These are phyloP conservation scores for Starmera pachycereana DNA, from an alignment of 805 yeast species.

Conservation along the genomic window DNA sequence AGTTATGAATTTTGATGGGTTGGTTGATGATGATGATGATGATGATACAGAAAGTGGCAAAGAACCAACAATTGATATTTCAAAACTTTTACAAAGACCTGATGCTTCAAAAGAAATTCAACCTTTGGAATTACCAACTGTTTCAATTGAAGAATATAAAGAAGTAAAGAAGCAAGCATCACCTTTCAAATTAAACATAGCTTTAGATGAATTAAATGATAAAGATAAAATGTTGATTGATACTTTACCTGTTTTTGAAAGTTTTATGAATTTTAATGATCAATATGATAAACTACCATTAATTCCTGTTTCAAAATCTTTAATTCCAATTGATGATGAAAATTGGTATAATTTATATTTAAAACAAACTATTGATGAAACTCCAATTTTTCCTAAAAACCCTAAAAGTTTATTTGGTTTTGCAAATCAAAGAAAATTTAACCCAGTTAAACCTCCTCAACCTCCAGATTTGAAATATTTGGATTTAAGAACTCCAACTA, in stretches of 20 bases:
- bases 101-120: slow-evolving; percentile 24
- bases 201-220: slow-evolving; percentile 20
- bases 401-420: slow-evolving; percentile 47
- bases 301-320: slow-evolving; percentile 55
- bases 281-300: slow-evolving; percentile 22
- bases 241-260: slow-evolving; percentile 22
- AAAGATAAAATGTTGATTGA: slow-evolving; percentile 25
- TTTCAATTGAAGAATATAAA: slow-evolving; percentile 20
- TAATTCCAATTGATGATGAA: slow-evolving; percentile 55
- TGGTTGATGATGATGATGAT: slow-evolving; percentile 5
- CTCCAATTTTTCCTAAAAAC: slow-evolving; percentile 26
- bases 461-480: slow-evolving; percentile 82
- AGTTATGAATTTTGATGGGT: slow-evolving; percentile 6
- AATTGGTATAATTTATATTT: slow-evolving; percentile 50
- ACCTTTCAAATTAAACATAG: slow-evolving; percentile 24
- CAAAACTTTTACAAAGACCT: slow-evolving; percentile 22
- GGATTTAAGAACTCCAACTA: slow-evolving; percentile 80
- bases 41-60: slow-evolving; percentile 3
- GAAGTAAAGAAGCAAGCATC: slow-evolving; percentile 4
- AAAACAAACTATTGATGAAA: slow-evolving; percentile 36
- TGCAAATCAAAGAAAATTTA: slow-evolving; percentile 39
- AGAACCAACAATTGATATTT: slow-evolving; percentile 26
- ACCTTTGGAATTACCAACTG: slow-evolving; percentile 20
- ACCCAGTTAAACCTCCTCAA: slow-evolving; percentile 66
- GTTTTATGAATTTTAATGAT: slow-evolving; percentile 20